Evolutionary conservation across 148 eudicot species (phyloP).

Genomic region (Rhododendron vialii): DNA sequence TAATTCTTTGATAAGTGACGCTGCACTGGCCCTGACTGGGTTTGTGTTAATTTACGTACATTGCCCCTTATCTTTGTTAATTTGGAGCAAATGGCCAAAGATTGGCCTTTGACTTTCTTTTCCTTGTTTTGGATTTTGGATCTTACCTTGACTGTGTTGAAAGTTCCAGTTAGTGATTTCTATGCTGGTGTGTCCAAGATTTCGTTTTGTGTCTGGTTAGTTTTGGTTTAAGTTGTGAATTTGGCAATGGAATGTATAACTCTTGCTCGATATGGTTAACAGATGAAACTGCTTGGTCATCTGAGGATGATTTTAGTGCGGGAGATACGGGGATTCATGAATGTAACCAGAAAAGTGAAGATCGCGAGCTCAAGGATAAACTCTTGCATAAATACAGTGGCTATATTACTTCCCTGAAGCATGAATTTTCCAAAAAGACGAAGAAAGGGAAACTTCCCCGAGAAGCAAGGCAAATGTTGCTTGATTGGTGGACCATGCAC

Average conservation of each 20-base stretch:
- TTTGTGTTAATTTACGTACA: background rate
- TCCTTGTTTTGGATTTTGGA: background rate
- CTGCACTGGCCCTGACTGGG: background rate
- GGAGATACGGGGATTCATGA: conserved; percentile 43
- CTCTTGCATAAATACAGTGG: conserved; percentile 54
- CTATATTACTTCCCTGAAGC: conserved; percentile 48
- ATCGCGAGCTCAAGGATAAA: conserved; percentile 59
- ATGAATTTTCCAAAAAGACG: conserved; percentile 60
- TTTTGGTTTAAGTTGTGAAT: background rate
- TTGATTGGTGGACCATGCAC: conserved; percentile 69
- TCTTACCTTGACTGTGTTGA: background rate
- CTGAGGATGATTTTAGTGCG: conserved; percentile 51
- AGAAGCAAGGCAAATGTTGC: conserved; percentile 55
- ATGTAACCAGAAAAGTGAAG: conserved; percentile 38
- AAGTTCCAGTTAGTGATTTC: background rate
- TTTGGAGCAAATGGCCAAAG: background rate
- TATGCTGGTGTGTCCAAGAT: background rate
- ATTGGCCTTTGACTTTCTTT: background rate
- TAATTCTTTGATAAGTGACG: background rate
- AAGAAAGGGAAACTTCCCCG: conserved; percentile 58
- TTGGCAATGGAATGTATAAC: background rate
- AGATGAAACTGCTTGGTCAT: conserved; percentile 49
- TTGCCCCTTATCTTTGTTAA: background rate
- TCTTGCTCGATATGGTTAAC: background rate
- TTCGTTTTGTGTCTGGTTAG: background rate